Evolutionary conservation across 2,329 filamentous ascomycete genomes (phyloP), one percentile per base, ranked within the genome.

Genomic region (Exophiala dermatitidis): DNA sequence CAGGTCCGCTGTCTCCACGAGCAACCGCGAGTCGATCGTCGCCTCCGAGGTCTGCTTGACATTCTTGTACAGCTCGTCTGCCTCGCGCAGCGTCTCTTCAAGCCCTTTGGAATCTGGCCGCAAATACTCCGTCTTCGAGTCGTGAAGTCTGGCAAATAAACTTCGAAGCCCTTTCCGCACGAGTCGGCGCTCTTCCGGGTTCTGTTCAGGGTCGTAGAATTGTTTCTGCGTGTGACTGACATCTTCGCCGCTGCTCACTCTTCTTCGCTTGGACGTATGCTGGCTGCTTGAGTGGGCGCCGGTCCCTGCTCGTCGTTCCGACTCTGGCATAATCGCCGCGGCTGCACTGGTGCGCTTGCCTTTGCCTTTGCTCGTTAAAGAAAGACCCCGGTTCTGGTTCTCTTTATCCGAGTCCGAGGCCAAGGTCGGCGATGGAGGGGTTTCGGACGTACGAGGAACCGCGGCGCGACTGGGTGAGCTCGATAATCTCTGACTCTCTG

Each of bases 1-100:
- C 3, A 94, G 71, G 59, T 96, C 90, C 3, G 88, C 87, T 0
- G 88, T 83, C 59, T 80, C 83, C 46, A 95, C 85, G 2, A 97
- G 77, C 29, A 94, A 76, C n/a, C 87, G 83, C 0, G 91, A 90
- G 67, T 98, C 93, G 56, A 95, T 84, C 0, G 86, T 88, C 0
- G 93, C 93, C 67, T 97, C 93, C 1, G 84, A 83, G 0, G 93
- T 95, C 72, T 96, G 90, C 64, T 86, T 88, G 56, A 95, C 85
- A 61, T 82, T 76, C 52, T 76, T 75, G 57, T 85, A 83, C 9
- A 84, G 71, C 34, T 76, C 69, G 62, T 93, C 84, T 10, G 86
- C 84, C 59, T 79, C 77, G 28, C 79, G 68, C 28, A 97, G 73
- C 1, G 83, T 82, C 6, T 85, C 75, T 53, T 79, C 74, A 10